Evolutionary conservation across 805 yeast genomes (phyloP).

Genomic region (Candida methanosorbosa): DNA sequence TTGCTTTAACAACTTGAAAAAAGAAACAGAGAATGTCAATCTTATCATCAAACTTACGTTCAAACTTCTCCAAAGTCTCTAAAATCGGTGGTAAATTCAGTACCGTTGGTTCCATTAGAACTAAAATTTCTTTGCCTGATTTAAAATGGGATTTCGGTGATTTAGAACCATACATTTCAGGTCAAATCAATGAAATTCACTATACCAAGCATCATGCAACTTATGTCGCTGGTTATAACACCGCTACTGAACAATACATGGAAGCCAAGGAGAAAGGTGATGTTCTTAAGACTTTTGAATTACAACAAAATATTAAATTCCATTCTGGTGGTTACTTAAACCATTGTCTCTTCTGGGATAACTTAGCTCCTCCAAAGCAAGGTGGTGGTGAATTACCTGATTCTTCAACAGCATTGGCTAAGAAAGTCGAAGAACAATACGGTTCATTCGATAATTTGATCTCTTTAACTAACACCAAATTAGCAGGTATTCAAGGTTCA

Average conservation of each 20-base stretch:
- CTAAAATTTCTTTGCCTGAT: constrained; percentile 71
- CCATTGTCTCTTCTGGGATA: constrained; percentile 84
- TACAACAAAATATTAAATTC: constrained; percentile 75
- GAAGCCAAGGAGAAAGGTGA: constrained; percentile 57
- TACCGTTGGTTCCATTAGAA: constrained; percentile 31
- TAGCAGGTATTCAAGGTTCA: constrained; percentile 89
- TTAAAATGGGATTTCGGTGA: constrained; percentile 79
- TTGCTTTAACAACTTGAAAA: too few relatives aligned
- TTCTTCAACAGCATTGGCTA: constrained; percentile 45
- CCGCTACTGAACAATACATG: constrained; percentile 63
- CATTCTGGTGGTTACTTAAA: constrained; percentile 89
- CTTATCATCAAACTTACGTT: constrained; percentile 19
- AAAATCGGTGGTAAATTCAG: too few relatives aligned
- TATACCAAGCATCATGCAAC: constrained; percentile 91
- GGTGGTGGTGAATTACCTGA: constrained; percentile 71
- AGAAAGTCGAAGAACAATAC: constrained; percentile 53
- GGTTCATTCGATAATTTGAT: constrained; percentile 70
- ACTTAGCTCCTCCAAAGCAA: constrained; percentile 62
- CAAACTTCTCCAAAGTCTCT: constrained; percentile 2
- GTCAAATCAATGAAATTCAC: constrained; percentile 79
- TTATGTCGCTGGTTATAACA: constrained; percentile 77
- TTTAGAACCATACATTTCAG: constrained; percentile 79
- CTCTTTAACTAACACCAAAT: constrained; percentile 50
- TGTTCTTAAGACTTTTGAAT: constrained; percentile 46
- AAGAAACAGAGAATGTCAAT: constrained; percentile 10